Evolutionary conservation across 768 basidiomycete species (phyloP), one percentile per base, ranked within the genome.

Genomic region (Boletus tylopilopsis): DNA sequence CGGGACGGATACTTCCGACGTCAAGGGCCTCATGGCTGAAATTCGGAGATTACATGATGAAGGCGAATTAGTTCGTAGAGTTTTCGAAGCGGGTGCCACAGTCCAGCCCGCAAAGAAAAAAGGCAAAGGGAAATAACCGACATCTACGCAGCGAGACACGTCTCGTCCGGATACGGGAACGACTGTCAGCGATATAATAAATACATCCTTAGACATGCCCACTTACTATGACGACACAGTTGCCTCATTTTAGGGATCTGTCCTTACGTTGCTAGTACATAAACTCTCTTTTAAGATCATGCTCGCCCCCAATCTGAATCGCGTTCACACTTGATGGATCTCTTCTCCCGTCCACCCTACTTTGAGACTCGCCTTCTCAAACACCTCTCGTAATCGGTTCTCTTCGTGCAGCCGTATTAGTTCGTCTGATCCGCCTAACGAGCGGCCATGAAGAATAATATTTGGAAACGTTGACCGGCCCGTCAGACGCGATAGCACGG

Each of bases 391-490:
- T 22, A 89, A 70, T 4, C 58, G 57, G 27, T 72, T 73, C 10
- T 71, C 70, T n/a, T 68, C 61, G 54, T 90, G 83, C 29, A 66
- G 23, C 30, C 27, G 64, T 1, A 70, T 67, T 11, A 90, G 66
- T 19, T 81, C 73, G 54, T 88, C 86, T 1, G 76, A 83, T 29
- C 87, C 87, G 10, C 85, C 84, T 3, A 88, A 70, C 6, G 80
- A 80, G 40, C 69, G 72, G 9, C 87, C 88, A 18, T 73, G 72
- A 12, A 91, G 59, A 23, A 92, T 56, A 46, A 87, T 70, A 54
- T 92, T 92, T 1, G 90, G 90, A 63, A 90, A 89, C 4, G 90
- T 91, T 7, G 74, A 65, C 13, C 75, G 85, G 3, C 70, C 67
- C 2, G 89, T 92, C 25, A 90, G 66, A 32, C 88, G 81, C 9